A percentile compares a stretch with the other conserved stretches of the same genome.
phyloP scores from a whole-genome alignment of 2,329 filamentous ascomycete species.

The Aspergillus cejpii region DNA sequence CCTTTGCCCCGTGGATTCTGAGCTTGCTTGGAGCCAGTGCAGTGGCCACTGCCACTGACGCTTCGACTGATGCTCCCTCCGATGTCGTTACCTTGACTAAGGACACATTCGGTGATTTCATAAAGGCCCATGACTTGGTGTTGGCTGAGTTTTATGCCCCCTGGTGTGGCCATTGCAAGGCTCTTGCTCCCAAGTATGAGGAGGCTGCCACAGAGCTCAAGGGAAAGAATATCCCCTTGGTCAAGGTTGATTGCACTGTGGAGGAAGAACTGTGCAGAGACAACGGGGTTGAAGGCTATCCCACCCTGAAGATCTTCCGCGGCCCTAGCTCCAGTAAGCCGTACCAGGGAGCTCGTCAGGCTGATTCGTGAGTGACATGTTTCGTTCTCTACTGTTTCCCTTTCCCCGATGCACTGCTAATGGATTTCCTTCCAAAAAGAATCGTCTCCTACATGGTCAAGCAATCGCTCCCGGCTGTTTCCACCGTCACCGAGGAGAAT shows the following conservation, averaged over 20 bases:
- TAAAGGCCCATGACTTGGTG: constrained; percentile 79
- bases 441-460: constrained; percentile 92
- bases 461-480: constrained; percentile 91
- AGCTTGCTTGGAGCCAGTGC: constrained; percentile 36
- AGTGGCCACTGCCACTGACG: constrained; percentile 31
- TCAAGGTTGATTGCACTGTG: constrained; percentile 75
- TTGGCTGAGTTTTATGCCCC: constrained; percentile 96
- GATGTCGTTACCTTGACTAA: constrained; percentile 81
- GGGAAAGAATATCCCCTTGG: constrained; percentile 44
- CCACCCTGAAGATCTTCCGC: constrained; percentile 98
- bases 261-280: constrained; percentile 85
- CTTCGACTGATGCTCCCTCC: constrained; percentile 43
- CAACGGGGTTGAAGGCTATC: constrained; percentile 93
- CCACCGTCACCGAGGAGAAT: constrained; percentile 69
- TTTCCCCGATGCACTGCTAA: constrained; percentile 18
- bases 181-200: constrained; percentile 60
- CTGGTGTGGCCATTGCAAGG: constrained; percentile 98
- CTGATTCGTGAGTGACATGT: constrained; percentile 51
- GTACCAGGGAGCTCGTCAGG: constrained; percentile 86
- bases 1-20: constrained; percentile 35
- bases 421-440: constrained; percentile 27
- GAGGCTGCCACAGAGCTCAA: constrained; percentile 45
- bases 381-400: not conserved
- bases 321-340: constrained; percentile 72
- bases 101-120: constrained; percentile 79